phyloP scores from a whole-genome alignment of 139 green algal genomes.

The Coelastrella sp. region DNA sequence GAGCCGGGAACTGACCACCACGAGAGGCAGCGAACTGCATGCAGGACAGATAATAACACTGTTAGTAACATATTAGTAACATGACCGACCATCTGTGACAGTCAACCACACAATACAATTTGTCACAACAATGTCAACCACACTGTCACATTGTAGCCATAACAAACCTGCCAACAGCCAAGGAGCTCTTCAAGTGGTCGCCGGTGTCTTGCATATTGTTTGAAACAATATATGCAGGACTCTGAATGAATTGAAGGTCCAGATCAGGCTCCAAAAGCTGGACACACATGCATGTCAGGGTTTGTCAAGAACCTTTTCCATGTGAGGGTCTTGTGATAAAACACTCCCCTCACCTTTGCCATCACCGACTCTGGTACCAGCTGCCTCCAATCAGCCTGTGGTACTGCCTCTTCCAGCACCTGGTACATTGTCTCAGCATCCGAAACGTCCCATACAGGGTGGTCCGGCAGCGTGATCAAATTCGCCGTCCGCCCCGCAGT shows the following conservation, averaged over 20 bases:
- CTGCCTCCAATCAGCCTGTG: constrained; percentile 32
- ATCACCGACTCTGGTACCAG: constrained; percentile 39
- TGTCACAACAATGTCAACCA: no score
- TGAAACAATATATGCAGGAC: no score
- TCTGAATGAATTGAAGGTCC: no score
- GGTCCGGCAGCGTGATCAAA: constrained; percentile 41
- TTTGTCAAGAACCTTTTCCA: no score
- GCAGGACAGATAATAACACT: not conserved
- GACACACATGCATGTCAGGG: not conserved
- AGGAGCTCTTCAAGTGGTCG: no score
- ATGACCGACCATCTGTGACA: not conserved
- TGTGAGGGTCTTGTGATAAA: not conserved
- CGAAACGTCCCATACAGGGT: constrained; percentile 35
- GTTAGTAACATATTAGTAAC: not conserved
- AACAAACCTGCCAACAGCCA: no score
- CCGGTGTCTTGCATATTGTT: no score
- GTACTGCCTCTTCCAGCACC: constrained; percentile 35
- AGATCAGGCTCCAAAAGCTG: no score
- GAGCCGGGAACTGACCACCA: constrained; percentile 36
- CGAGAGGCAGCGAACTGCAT: constrained; percentile 25
- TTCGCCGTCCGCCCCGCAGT: constrained; percentile 20
- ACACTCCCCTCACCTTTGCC: not conserved
- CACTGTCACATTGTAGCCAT: no score
- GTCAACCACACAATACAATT: no score
- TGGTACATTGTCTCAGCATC: constrained; percentile 35